Conservation (phyloP, 768 basidiomycete genomes). For the Mycena haematopus region DNA sequence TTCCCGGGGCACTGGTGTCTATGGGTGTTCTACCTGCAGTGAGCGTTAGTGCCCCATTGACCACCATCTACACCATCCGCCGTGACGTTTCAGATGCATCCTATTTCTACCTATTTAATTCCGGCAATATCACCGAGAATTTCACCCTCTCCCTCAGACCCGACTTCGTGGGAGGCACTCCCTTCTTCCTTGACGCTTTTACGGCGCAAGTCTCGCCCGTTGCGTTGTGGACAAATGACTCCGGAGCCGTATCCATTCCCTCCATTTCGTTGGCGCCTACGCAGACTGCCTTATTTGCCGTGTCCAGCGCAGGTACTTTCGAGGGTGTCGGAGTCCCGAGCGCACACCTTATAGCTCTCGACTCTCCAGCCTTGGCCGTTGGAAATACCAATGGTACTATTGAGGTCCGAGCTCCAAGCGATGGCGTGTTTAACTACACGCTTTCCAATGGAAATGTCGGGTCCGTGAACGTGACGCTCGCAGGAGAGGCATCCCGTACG, state of each 20-base stretch:
- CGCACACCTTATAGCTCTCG: conserved; percentile 18
- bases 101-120: conserved; percentile 27
- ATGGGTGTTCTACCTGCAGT: conserved; percentile 26
- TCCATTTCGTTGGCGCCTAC: conserved; percentile 19
- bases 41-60: conserved; percentile 4
- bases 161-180: conserved; percentile 20
- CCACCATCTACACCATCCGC: conserved; percentile 19
- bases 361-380: conserved; percentile 20
- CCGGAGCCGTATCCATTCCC: conserved; percentile 26
- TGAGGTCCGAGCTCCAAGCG: conserved; percentile 17
- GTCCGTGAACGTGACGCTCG: conserved; percentile 21
- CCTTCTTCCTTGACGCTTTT: conserved; percentile 29
- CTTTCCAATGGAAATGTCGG: conserved; percentile 9
- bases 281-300: conserved; percentile 22
- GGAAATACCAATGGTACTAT: conserved; percentile 5
- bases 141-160: conserved; percentile 23
- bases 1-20: conserved; percentile 14
- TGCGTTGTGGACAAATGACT: conserved; percentile 20
- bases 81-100: conserved; percentile 13
- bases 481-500: conserved; percentile 13
- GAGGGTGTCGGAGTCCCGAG: conserved; percentile 11
- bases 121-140: conserved; percentile 17
- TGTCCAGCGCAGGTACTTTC: conserved; percentile 18
- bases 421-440: conserved; percentile 17
- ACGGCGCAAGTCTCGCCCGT: conserved; percentile 21